A percentile compares a stretch with the other conserved stretches of the same genome.
Conservation (phyloP, 2,329 filamentous ascomycete genomes). For the Phialocephala subalpina region DNA sequence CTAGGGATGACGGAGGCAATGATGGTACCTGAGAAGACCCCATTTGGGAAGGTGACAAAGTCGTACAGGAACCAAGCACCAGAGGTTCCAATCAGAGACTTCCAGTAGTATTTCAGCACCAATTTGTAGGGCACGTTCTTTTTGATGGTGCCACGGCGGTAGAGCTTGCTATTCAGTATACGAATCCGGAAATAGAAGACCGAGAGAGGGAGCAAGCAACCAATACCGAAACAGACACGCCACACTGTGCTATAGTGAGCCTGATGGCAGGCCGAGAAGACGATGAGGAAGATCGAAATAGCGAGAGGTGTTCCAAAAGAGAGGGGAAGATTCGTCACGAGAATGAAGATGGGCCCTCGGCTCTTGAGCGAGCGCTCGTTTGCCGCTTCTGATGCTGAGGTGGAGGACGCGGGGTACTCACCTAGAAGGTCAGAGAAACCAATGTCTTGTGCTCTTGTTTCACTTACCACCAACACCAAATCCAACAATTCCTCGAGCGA, state of each 20-base stretch:
- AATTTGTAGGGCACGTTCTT: conserved; percentile 57
- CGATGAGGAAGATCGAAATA: conserved; percentile 49
- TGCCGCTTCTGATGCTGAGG: conserved; percentile 55
- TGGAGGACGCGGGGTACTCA: conserved; percentile 57
- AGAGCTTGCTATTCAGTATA: conserved; percentile 60
- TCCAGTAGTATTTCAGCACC: conserved; percentile 62
- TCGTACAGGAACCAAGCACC: conserved; percentile 62
- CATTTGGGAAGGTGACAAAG: conserved; percentile 52
- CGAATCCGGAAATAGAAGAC: conserved; percentile 64
- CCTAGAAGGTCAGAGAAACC: conserved; percentile 33
- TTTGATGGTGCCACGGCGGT: conserved; percentile 61
- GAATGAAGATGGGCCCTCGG: conserved; percentile 53
- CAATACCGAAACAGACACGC: conserved; percentile 55
- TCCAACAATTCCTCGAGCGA: conserved; percentile 56
- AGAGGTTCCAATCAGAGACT: conserved; percentile 57
- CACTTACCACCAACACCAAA: conserved; percentile 52
- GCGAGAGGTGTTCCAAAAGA: conserved; percentile 51
- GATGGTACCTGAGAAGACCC: conserved; percentile 55
- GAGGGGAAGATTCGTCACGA: conserved; percentile 54
- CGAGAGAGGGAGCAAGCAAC: conserved; percentile 56
- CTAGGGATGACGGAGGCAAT: conserved; percentile 48
- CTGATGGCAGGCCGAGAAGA: conserved; percentile 26
- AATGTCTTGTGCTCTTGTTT: background rate
- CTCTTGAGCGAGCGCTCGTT: conserved; percentile 52
- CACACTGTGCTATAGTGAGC: conserved; percentile 52